phyloP scores from a whole-genome alignment of 306 rosid species.

The Vigna nakashimae region DNA sequence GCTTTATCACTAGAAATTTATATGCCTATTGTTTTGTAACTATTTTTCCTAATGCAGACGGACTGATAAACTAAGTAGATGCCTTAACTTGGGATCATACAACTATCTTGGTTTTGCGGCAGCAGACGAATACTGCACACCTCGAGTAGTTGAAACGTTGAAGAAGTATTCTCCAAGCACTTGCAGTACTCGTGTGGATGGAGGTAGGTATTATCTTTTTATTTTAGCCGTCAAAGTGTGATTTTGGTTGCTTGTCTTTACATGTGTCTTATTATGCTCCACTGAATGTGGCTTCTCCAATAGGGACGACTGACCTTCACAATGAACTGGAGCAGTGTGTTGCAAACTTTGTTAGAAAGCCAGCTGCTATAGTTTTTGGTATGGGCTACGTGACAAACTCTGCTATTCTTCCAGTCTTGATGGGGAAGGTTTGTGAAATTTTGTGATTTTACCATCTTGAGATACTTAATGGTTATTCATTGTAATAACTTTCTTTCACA shows the following conservation, averaged over 20 bases:
- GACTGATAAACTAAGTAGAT: constrained; percentile 64
- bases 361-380: constrained; percentile 85
- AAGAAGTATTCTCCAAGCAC: constrained; percentile 85
- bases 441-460: background rate
- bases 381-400: constrained; percentile 97
- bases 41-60: constrained; percentile 53
- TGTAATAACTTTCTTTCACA: constrained; percentile 35
- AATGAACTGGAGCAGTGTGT: constrained; percentile 74
- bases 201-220: constrained; percentile 55
- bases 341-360: constrained; percentile 54
- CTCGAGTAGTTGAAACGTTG: constrained; percentile 77
- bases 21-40: background rate
- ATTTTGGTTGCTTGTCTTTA: constrained; percentile 17
- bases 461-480: constrained; percentile 8
- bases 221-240: background rate
- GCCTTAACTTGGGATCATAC: constrained; percentile 94
- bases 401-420: constrained; percentile 81
- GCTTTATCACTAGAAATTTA: constrained; percentile 6
- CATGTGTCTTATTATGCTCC: constrained; percentile 10
- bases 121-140: constrained; percentile 88
- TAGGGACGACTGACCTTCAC: constrained; percentile 78
- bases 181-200: constrained; percentile 87
- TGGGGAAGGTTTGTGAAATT: constrained; percentile 66
- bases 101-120: constrained; percentile 97
- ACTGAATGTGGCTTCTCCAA: constrained; percentile 30